Evolutionary conservation across 2,329 filamentous ascomycete species (phyloP), one percentile per base, ranked within the genome.

Genomic region (Bipolaris gigantea): DNA sequence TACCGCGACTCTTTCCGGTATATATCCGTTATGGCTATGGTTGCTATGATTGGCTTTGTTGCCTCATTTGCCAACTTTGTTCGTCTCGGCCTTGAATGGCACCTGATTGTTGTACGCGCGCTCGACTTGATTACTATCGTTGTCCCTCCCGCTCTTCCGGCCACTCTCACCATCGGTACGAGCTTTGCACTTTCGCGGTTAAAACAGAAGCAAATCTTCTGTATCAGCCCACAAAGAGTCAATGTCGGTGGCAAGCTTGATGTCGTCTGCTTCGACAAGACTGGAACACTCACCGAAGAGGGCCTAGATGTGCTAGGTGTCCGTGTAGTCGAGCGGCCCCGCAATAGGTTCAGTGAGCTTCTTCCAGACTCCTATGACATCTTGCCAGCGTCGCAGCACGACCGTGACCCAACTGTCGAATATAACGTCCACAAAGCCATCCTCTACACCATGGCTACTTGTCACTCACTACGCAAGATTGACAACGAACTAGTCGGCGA

Each of bases 211-310:
- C 84, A 92, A 39, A 97, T 99, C 34, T 99, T 96, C 70, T 99
- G 94, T 70, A 99, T 97, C 67, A 97, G 93, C 62, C 94, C 95
- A 0, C 94, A 99, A 69, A 85, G 94, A 66, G 93, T 99, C 52
- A 99, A 97, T 67, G 92, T 99, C 5, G 94, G 90, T 15, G 94
- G 95, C 45, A 97, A 97, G 74, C 79, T 99, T 4, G 94, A 99
- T 70, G 85, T 97, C 10, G 89, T 99, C 77, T 97, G 93, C 75
- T 99, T 99, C 61, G 94, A 99, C 77, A 99, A 99, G 77, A 99
- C 94, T 0, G 94, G 94, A n/a, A 99, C 94, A 0, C 79, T 99
- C 49, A 99, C 94, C 0, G 94, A 97, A 74, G 94, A 99, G 73
- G 94, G 94, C 0, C 78, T 99, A 38, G 95, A 99, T 72, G 90